Conservation (phyloP, 1,284 basidiomycete species). For the Ceratobasidium sp. region DNA sequence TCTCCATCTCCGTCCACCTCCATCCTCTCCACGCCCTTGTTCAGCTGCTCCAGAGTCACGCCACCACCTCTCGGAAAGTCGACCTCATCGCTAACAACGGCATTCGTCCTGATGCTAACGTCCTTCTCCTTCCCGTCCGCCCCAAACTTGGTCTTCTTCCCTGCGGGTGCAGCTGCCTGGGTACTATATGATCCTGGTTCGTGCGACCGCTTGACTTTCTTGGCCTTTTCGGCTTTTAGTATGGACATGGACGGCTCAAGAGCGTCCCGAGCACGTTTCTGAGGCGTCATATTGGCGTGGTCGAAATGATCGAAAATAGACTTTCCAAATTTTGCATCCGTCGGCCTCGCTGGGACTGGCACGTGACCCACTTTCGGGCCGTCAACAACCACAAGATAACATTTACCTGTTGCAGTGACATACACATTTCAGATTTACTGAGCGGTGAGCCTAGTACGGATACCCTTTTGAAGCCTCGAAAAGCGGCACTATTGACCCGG, state of each 20-base stretch:
- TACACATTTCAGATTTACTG: no score
- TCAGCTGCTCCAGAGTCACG: constrained; percentile 52
- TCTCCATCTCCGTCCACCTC: constrained; percentile 30
- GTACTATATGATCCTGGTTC: constrained; percentile 36
- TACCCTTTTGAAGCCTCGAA: no score
- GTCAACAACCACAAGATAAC: no score
- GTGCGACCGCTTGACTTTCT: constrained; percentile 34
- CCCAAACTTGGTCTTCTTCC: constrained; percentile 43
- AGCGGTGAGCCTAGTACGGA: no score
- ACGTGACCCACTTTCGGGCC: background rate
- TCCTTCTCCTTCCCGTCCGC: constrained; percentile 35
- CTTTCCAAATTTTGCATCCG: constrained; percentile 43
- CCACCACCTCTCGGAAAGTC: constrained; percentile 93
- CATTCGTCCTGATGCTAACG: background rate
- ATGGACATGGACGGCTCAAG: constrained; percentile 12
- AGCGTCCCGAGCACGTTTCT: constrained; percentile 32
- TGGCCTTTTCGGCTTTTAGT: constrained; percentile 12
- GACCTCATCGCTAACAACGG: constrained; percentile 71
- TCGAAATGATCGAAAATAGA: constrained; percentile 30
- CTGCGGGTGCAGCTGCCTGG: constrained; percentile 24
- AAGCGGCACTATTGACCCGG: no score
- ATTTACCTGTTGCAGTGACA: no score
- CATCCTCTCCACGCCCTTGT: constrained; percentile 19
- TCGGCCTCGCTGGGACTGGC: background rate
- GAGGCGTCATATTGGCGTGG: constrained; percentile 29